Conservation (phyloP, 164 flowering plant species). For the Vitis rupestris region DNA sequence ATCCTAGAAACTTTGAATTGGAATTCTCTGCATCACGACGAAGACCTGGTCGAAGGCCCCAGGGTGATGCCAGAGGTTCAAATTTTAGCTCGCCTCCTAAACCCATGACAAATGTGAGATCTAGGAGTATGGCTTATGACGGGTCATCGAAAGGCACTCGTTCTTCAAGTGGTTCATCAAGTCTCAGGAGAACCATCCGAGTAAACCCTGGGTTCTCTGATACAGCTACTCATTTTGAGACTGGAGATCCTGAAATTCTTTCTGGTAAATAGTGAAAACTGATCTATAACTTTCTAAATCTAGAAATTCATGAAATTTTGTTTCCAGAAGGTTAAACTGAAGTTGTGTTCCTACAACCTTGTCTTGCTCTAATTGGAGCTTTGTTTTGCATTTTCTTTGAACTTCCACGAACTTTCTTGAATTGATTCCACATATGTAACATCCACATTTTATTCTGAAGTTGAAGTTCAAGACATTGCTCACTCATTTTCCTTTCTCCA, state of each 20-base stretch:
- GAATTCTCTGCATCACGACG: constrained; percentile 37
- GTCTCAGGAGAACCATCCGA: constrained; percentile 14
- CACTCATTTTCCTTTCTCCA: background rate
- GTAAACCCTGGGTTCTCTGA: constrained; percentile 8
- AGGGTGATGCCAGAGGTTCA: constrained; percentile 23
- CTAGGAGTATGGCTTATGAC: constrained; percentile 7
- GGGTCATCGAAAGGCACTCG: constrained; percentile 17
- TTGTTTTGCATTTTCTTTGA: background rate
- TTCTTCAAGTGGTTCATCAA: constrained; percentile 14
- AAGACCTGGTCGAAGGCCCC: constrained; percentile 34
- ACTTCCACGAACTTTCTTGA: background rate
- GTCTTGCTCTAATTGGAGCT: too few species aligned
- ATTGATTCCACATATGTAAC: too few species aligned
- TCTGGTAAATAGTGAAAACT: constrained; percentile 28
- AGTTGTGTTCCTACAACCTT: too few species aligned
- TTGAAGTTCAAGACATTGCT: background rate
- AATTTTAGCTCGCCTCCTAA: constrained; percentile 15
- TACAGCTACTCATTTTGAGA: constrained; percentile 5
- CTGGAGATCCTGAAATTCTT: constrained; percentile 16
- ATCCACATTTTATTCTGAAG: background rate
- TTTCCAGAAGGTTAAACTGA: too few species aligned
- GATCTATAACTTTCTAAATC: background rate
- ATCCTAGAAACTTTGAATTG: constrained; percentile 54
- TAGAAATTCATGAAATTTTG: background rate
- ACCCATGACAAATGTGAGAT: constrained; percentile 14